Evolutionary conservation across 805 yeast species (phyloP).

Genomic region (Ogataea trehaloabstinens): DNA sequence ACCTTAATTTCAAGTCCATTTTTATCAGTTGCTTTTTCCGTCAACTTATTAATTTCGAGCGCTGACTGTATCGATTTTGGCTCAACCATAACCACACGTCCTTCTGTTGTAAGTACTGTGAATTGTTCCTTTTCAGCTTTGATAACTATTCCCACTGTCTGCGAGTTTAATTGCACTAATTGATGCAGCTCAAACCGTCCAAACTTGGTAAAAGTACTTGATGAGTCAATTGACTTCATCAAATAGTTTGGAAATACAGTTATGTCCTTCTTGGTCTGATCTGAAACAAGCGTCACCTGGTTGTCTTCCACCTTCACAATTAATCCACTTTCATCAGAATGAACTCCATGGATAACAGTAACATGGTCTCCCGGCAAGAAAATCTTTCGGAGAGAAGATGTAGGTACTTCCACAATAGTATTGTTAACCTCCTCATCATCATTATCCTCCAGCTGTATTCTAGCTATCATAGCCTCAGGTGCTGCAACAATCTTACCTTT

Average conservation of each 20-base stretch:
- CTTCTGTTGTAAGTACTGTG: conserved; percentile 78
- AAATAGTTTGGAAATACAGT: conserved; percentile 91
- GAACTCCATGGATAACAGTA: conserved; percentile 86
- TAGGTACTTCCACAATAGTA: conserved; percentile 72
- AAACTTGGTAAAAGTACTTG: conserved; percentile 66
- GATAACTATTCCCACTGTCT: conserved; percentile 83
- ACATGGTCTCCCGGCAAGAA: conserved; percentile 94
- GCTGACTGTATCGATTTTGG: conserved; percentile 84
- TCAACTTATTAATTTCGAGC: conserved; percentile 59
- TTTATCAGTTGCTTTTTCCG: conserved; percentile 82
- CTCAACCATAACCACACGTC: conserved; percentile 64
- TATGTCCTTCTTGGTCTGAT: conserved; percentile 83
- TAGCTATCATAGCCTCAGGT: conserved; percentile 52
- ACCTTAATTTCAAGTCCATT: conserved; percentile 81
- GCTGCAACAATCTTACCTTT: conserved; percentile 75
- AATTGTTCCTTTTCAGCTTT: conserved; percentile 87
- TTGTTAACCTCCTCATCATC: conserved; percentile 59
- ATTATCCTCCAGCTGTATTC: conserved; percentile 47
- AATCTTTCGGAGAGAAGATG: conserved; percentile 76
- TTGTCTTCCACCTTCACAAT: conserved; percentile 80
- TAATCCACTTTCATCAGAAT: conserved; percentile 90
- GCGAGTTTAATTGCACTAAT: conserved; percentile 82
- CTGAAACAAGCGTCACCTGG: conserved; percentile 85
- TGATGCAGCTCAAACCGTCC: conserved; percentile 87
- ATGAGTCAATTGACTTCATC: conserved; percentile 82